A percentile compares a stretch with the other conserved stretches of the same genome.
Conservation (phyloP, 345 rosid genomes). For the Anacardium occidentale region DNA sequence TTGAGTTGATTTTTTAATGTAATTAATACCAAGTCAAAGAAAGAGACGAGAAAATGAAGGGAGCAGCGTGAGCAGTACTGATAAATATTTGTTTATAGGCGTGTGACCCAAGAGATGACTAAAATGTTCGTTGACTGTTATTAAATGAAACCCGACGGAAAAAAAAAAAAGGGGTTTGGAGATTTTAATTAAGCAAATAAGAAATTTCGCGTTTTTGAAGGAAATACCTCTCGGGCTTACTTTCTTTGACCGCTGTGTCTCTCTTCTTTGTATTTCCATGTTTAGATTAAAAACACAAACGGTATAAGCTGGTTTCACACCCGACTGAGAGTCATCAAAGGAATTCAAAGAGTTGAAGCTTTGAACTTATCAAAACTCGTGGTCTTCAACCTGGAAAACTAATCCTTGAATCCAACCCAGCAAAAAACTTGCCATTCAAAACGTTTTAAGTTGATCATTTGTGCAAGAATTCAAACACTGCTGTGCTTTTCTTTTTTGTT, state of each 20-base stretch:
- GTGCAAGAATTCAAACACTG: neutral
- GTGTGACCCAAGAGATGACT: constrained; percentile 29
- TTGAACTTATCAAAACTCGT: constrained; percentile 37
- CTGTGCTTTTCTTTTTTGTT: neutral
- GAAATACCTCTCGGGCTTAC: constrained; percentile 24
- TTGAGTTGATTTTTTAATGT: too few relatives aligned
- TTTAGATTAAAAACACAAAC: neutral
- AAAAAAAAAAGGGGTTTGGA: neutral
- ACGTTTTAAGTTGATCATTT: neutral
- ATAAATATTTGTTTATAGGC: neutral
- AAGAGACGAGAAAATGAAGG: neutral
- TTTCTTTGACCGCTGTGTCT: constrained; percentile 34
- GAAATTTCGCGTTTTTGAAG: constrained; percentile 24
- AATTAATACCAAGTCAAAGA: neutral
- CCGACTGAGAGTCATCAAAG: neutral
- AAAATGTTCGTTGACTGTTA: constrained; percentile 3
- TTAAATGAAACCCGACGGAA: neutral
- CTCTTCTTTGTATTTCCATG: neutral
- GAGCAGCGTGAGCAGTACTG: neutral
- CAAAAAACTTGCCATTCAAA: constrained; percentile 13
- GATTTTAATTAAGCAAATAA: neutral
- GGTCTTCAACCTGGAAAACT: constrained; percentile 23
- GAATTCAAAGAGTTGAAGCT: constrained; percentile 14
- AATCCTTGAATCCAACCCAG: constrained; percentile 11
- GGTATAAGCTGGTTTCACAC: constrained; percentile 5